Base-by-base conservation (phyloP, 2,329 filamentous ascomycete species). In the Orbilia blumenaviensis region DNA sequence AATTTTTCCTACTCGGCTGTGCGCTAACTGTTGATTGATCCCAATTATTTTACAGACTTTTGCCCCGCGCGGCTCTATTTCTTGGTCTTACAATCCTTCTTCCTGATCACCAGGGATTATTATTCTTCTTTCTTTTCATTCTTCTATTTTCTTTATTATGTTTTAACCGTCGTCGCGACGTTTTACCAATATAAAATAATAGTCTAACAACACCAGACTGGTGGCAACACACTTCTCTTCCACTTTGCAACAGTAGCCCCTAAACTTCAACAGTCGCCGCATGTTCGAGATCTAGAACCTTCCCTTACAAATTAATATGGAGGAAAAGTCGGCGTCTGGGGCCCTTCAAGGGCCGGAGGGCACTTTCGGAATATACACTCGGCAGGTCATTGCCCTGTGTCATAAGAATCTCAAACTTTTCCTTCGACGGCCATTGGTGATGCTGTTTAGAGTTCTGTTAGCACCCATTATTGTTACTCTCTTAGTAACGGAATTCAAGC, bases 361-460 rank as follows among this genome's bases (percentile, higher is more conserved):
- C 41, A 52, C 32, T 10, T 34, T 76, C 8, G 64, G 56, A 3
- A 66, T 76, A 23, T 72, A 77, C 36, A 27, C 12, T 3, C 66
- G 73, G 25, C 73, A 77, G 48, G 21, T 60, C 10, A 8, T 71
- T 27, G 73, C 73, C 25, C 73, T 77, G 27, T 77, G 66, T 25
- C 66, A 72, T 23, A 77, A 77, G 42, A 77, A 77, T 21, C 54
- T 77, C 38, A 71, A 71, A n/a, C 66, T 77, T 16, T 77, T 77
- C 42, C 58, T 71, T 18, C 41, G 73, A 42, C 58, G 73, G 10
- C 73, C 73, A 12, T 14, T 72, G 32, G 61, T 71, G 9, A 66
- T 77, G 61, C 18, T 72, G 12, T 54, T 77, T 44, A 77, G 73
- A 34, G 73, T 72, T 12, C 29, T 77, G 14, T 34, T 77, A 12